Conservation (phyloP, 805 yeast species). For the Diddensiella caesifluorescens region DNA sequence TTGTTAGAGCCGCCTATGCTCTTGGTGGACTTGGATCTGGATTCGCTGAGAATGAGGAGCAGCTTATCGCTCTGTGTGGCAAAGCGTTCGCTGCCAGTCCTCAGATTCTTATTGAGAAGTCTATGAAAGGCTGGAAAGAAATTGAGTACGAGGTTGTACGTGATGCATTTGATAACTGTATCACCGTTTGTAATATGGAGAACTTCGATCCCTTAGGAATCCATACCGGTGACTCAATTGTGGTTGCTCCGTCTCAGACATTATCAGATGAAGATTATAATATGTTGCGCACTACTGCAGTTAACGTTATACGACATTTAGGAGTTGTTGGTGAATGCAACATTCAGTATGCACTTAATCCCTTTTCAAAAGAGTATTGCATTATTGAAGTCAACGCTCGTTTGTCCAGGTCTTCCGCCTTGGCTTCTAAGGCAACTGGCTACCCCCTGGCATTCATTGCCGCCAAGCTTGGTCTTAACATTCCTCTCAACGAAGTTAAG, state of each 20-base stretch:
- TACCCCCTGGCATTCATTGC: conserved; percentile 98
- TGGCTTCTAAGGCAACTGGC: conserved; percentile 98
- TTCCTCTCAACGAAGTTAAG: conserved; percentile 83
- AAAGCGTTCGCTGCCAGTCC: conserved; percentile 95
- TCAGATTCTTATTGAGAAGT: conserved; percentile 89
- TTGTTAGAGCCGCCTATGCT: conserved; percentile 96
- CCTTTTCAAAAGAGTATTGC: conserved; percentile 90
- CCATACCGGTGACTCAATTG: conserved; percentile 98
- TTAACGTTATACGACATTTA: conserved; percentile 91
- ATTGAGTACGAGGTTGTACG: conserved; percentile 98
- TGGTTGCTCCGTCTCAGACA: conserved; percentile 98
- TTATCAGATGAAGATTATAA: conserved; percentile 94
- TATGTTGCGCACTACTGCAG: conserved; percentile 97
- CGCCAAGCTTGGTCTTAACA: conserved; percentile 90
- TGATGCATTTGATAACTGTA: conserved; percentile 95
- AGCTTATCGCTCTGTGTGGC: conserved; percentile 76
- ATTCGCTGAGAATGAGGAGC: conserved; percentile 82
- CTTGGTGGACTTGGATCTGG: conserved; percentile 98
- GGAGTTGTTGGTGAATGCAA: conserved; percentile 99
- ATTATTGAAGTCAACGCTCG: conserved; percentile 98
- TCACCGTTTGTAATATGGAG: conserved; percentile 99
- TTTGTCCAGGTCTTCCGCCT: conserved; percentile 95
- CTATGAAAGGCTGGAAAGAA: conserved; percentile 99
- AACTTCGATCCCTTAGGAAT: conserved; percentile 97
- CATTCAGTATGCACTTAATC: conserved; percentile 93